Base-by-base conservation (phyloP, 768 basidiomycete species). In the Sarcodon sp. region DNA sequence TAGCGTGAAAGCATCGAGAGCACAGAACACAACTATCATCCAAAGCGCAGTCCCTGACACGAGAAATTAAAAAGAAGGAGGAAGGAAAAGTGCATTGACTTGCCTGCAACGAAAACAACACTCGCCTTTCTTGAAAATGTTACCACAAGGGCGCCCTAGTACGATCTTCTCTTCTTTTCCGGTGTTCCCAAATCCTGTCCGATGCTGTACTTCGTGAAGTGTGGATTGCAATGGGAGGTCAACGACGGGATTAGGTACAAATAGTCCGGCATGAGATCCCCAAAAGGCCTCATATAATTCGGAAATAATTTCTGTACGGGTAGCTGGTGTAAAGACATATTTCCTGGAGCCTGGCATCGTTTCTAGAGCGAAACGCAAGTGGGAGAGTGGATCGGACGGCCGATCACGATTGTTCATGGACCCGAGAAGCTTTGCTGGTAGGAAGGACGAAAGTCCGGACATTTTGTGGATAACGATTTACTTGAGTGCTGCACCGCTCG, bases 61-160 rank as follows among this genome's bases (percentile, higher is more conserved):
- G 35, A 15, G 44, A 10, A 27, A 32, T 7, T 31, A 48, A 49
- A 47, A 13, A 12, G 43, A 35, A 44, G 12, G 33, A 46, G 18
- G 41, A 15, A 11, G 11, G 39, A 27, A 7, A 11, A 27, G 39
- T 13, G 11, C 15, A 9, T 31, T 8, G 9, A 51, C 88, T 69
- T 58, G 90, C 90, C 88, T 88, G 85, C 91, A 94, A 45, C 90
- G 75, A 64, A 92, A 94, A 56, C 91, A 91, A 55, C 83, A 82
- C 63, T 96, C 91, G 16, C 91, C 91, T 56, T 87, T 87, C 62
- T 80, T 83, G 65, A 94, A 89, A 37, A 92, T 86, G 58, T 86
- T 77, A 2, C 80, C 84, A 59, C 91, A 94, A 0, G 83, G 75
- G 52, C 80, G 70, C 7, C 85, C 87, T n/a, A 80, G 81, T 13